Conservation (phyloP, 768 basidiomycete species). For the Phaeolepiota aurea region DNA sequence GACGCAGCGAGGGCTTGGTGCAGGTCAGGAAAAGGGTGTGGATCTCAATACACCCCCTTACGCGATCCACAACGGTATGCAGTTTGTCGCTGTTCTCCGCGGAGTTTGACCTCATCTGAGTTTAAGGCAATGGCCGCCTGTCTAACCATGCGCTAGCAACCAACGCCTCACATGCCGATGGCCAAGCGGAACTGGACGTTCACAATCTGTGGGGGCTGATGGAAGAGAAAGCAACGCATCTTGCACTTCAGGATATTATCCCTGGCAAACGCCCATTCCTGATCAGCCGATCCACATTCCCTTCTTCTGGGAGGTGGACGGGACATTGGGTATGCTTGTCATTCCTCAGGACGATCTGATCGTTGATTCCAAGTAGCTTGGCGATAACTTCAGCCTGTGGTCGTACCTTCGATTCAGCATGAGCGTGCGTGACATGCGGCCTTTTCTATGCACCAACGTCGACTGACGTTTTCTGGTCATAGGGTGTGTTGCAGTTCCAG, state of each 20-base stretch:
- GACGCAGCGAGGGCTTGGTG: slow-evolving; percentile 39
- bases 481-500: slow-evolving; percentile 78
- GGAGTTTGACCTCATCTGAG: slow-evolving; percentile 4
- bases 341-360: slow-evolving; percentile 2
- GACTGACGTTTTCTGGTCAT: too few species aligned
- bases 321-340: slow-evolving; percentile 54
- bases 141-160: slow-evolving; percentile 51
- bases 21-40: slow-evolving; percentile 34
- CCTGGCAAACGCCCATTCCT: slow-evolving; percentile 62
- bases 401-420: slow-evolving; percentile 62
- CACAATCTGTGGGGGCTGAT: slow-evolving; percentile 70
- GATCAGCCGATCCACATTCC: slow-evolving; percentile 63
- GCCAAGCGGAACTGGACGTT: slow-evolving; percentile 54
- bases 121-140: slow-evolving; percentile 41
- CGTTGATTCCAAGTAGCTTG: slow-evolving; percentile 35
- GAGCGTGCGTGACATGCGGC: too few species aligned
- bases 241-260: slow-evolving; percentile 43
- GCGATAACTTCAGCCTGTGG: slow-evolving; percentile 76
- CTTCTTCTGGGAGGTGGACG: slow-evolving; percentile 60
- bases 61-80: slow-evolving; percentile 60
- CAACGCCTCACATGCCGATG: slow-evolving; percentile 62
- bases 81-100: not conserved
- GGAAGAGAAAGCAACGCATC: slow-evolving; percentile 60
- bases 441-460: too few species aligned
- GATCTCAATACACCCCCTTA: slow-evolving; percentile 57